These are phyloP conservation scores for Zizania latifolia DNA, from an alignment of 176 grass and related monocot genomes.

Conservation along the genomic window DNA sequence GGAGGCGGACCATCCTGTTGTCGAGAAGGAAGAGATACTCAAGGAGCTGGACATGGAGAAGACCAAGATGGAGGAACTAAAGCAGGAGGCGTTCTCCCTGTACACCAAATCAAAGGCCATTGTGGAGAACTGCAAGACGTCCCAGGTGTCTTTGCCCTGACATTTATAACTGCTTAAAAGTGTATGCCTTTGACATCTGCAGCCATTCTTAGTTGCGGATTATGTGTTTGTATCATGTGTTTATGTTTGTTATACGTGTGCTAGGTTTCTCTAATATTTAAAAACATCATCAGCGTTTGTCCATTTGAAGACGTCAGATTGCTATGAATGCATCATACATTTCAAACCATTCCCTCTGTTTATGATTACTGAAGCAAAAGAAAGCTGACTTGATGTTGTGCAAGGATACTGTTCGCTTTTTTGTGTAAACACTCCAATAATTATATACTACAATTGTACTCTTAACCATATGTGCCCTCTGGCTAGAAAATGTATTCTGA, in stretches of 20 bases:
- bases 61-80: constrained; percentile 52
- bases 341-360: too few species aligned
- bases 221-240: background rate
- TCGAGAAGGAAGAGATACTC: constrained; percentile 42
- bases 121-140: constrained; percentile 54
- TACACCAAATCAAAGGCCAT: constrained; percentile 75
- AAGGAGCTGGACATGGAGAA: constrained; percentile 42
- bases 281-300: too few species aligned
- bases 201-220: constrained; percentile 5
- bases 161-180: background rate
- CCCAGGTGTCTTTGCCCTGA: constrained; percentile 33
- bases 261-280: too few species aligned
- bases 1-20: constrained; percentile 8
- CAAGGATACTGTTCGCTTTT: too few species aligned
- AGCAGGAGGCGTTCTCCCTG: constrained; percentile 65
- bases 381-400: too few species aligned
- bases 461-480: too few species aligned
- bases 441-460: too few species aligned
- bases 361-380: too few species aligned
- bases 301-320: too few species aligned
- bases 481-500: too few species aligned
- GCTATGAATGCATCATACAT: background rate
- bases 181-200: background rate
- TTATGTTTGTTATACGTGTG: background rate
- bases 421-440: too few species aligned